Base-by-base conservation (phyloP, 257 asterid genomes). In the Capsicum baccatum region DNA sequence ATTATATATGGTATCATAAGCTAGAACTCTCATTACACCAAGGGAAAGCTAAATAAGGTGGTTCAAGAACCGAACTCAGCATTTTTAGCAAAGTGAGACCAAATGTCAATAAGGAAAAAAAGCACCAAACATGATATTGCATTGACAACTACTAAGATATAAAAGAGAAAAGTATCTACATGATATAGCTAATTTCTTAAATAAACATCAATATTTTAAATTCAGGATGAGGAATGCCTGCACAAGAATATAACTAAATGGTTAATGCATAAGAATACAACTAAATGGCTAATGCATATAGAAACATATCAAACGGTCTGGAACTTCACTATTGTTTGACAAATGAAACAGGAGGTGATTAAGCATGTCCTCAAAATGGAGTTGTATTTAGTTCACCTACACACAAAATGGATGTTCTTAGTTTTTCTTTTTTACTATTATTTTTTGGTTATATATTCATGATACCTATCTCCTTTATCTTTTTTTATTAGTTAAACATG, bases 321-420 rank as follows among this genome's bases (percentile, higher is more conserved):
- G 63, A 33, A 78, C 81, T 52, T 78, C 44, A 26, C 63, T 50
- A 14, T 12, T 52, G 81, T 21, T 62, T 52, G 63, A 52, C 21
- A 52, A 76, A 21, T 15, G 3, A 74, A 21, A 26, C 0, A 78
- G 26, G 33, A 78, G 82, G 64, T 33, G 64, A 54, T 78, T 76
- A 78, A 54, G 81, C 81, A 74, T 21, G 62, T 21, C 21, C 81
- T 74, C 12, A 74, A 50, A 50, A 50, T 52, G 62, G 81, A 76
- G 62, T 76, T 13, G 21, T 76, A 52, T 54, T 52, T 76, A 69
- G 55, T 69, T 55, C 55, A 69, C 54, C 33, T 39, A 39, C 42
- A 39, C 54, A 37, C 54, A 68, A 69, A 37, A 16, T 42, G 48
- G 55, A 69, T 39, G 52, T 4, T 9, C 54, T 9, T 13, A 69